Evolutionary conservation across 2,329 filamentous ascomycete species (phyloP).

Genomic region (Pseudopithomyces maydicus): DNA sequence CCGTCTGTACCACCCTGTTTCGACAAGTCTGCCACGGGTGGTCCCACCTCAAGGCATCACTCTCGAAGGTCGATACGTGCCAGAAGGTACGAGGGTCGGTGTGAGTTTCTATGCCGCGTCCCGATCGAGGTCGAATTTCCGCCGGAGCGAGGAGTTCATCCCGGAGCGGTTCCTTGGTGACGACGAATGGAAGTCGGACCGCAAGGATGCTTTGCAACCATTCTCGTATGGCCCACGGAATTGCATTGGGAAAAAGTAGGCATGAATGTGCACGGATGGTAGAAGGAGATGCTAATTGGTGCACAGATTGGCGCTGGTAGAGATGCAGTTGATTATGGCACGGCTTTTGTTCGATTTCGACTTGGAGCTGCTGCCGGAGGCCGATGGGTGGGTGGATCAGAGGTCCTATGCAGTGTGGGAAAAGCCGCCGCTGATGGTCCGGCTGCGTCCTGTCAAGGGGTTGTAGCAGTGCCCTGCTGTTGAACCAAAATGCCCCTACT

Average conservation of each 20-base stretch:
- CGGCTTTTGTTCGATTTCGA: background rate
- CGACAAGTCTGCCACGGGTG: constrained; percentile 33
- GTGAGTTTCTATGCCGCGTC: constrained; percentile 8
- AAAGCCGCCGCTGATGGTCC: background rate
- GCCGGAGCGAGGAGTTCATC: background rate
- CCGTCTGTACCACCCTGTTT: constrained; percentile 49
- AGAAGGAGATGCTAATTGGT: background rate
- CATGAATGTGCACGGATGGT: background rate
- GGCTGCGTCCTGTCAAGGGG: background rate
- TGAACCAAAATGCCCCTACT: too few species aligned
- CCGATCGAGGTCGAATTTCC: background rate
- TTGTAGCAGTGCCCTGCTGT: too few species aligned
- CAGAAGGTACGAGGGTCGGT: constrained; percentile 13
- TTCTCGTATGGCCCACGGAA: constrained; percentile 47
- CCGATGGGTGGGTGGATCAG: background rate
- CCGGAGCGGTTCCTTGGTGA: background rate
- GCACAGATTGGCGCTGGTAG: background rate
- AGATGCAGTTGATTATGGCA: background rate
- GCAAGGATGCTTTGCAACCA: constrained; percentile 38
- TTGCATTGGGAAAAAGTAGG: constrained; percentile 23
- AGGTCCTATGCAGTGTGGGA: background rate
- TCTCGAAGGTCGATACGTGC: constrained; percentile 11
- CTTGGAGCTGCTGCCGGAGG: background rate
- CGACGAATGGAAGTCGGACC: constrained; percentile 25
- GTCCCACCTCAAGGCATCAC: constrained; percentile 6